phyloP scores from a whole-genome alignment of 192 early-diverging fungal genomes.

The Jimgerdemannia lactiflua region DNA sequence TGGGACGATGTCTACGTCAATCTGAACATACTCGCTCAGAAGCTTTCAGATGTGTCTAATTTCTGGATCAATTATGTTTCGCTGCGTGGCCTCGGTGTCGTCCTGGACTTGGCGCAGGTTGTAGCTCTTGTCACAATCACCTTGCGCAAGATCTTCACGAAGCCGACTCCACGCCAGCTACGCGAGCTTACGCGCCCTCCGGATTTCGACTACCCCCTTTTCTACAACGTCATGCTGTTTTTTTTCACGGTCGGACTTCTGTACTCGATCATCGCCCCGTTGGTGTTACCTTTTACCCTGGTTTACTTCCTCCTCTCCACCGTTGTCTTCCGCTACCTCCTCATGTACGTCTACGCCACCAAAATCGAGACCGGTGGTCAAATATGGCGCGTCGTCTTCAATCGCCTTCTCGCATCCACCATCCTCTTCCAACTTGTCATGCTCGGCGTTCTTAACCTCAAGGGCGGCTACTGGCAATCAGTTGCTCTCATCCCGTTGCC shows the following conservation, averaged over 20 bases:
- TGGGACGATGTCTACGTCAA: background rate
- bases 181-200: constrained; percentile 61
- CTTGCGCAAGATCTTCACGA: constrained; percentile 51
- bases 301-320: constrained; percentile 62
- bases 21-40: constrained; percentile 20
- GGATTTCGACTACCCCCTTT: constrained; percentile 68
- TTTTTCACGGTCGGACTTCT: constrained; percentile 70
- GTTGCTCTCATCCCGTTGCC: constrained; percentile 57
- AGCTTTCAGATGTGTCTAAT: constrained; percentile 45
- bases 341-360: constrained; percentile 78
- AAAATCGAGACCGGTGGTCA: constrained; percentile 66
- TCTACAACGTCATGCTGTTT: constrained; percentile 67
- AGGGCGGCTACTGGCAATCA: constrained; percentile 35
- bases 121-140: constrained; percentile 50
- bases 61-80: constrained; percentile 81
- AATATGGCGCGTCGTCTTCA: constrained; percentile 68
- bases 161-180: constrained; percentile 68
- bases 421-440: constrained; percentile 67
- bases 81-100: constrained; percentile 58
- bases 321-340: constrained; percentile 68
- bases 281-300: constrained; percentile 62
- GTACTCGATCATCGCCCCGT: constrained; percentile 69
- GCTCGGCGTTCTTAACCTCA: constrained; percentile 58
- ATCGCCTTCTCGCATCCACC: constrained; percentile 63
- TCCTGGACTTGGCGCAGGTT: constrained; percentile 68